Evolutionary conservation across 1,284 basidiomycete genomes (phyloP).

Genomic region (Ceratorhiza oryzae-sativae): DNA sequence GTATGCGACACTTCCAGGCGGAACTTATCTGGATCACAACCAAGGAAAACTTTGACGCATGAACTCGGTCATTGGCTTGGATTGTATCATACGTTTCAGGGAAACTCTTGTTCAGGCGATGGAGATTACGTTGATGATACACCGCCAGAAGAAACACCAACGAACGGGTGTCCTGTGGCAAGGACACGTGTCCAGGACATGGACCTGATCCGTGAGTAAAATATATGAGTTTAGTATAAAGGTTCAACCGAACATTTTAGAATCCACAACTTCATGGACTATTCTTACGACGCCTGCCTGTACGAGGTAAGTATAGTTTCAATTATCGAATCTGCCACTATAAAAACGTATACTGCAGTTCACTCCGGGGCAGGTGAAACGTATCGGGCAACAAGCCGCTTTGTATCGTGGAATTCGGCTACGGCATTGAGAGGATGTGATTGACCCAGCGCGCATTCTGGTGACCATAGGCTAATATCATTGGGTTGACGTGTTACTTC

Average conservation of each 20-base stretch:
- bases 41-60: slow-evolving; percentile 47
- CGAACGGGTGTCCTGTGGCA: slow-evolving; percentile 39
- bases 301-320: not conserved
- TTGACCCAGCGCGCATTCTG: no score
- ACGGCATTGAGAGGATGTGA: not conserved
- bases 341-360: slow-evolving; percentile 9
- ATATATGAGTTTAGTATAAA: not conserved
- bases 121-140: slow-evolving; percentile 48
- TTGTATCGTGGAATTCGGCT: slow-evolving; percentile 20
- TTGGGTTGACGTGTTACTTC: not conserved
- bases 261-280: slow-evolving; percentile 36
- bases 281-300: slow-evolving; percentile 22
- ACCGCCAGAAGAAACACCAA: slow-evolving; percentile 40
- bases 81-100: slow-evolving; percentile 49
- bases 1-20: slow-evolving; percentile 46
- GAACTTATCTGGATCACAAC: slow-evolving; percentile 45
- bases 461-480: no score
- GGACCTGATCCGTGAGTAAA: slow-evolving; percentile 39
- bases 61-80: slow-evolving; percentile 48
- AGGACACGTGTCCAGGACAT: slow-evolving; percentile 42
- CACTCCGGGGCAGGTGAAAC: slow-evolving; percentile 23
- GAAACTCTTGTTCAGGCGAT: slow-evolving; percentile 44
- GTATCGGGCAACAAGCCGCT: slow-evolving; percentile 14
- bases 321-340: not conserved
- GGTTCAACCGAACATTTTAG: not conserved